Percentiles rank a stretch among this genome's conserved stretches.
Evolutionary conservation across 2,329 filamentous ascomycete species (phyloP).

Genomic region (Fulvia fulva): DNA sequence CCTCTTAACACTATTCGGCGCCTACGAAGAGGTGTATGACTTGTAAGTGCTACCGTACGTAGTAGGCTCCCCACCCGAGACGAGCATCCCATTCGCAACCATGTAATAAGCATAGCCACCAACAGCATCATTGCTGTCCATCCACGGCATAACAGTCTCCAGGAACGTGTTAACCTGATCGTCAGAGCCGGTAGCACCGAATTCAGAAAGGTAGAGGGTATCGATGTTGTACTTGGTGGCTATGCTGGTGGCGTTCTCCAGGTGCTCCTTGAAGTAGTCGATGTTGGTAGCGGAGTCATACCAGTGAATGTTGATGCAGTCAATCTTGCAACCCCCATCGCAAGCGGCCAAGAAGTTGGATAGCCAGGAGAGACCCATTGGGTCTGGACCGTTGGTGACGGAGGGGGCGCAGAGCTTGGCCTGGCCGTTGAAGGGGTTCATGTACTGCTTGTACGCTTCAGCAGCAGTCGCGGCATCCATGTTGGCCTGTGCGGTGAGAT

Average conservation of each 20-base stretch:
- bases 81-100: constrained; percentile 34
- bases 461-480: constrained; percentile 52
- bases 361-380: constrained; percentile 56
- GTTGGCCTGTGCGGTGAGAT: constrained; percentile 58
- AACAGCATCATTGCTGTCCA: constrained; percentile 40
- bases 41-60: constrained; percentile 31
- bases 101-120: constrained; percentile 41
- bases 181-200: constrained; percentile 50
- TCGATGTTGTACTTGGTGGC: constrained; percentile 28
- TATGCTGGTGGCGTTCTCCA: constrained; percentile 41
- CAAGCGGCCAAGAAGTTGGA: constrained; percentile 52
- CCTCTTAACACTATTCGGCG: not conserved
- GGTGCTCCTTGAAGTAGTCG: constrained; percentile 53
- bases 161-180: constrained; percentile 49
- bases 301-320: constrained; percentile 63
- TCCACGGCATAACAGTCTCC: constrained; percentile 44
- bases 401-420: constrained; percentile 57
- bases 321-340: constrained; percentile 36
- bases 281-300: constrained; percentile 51
- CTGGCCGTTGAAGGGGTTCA: constrained; percentile 54
- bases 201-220: constrained; percentile 62
- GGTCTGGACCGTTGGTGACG: constrained; percentile 55
- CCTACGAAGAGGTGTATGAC: constrained; percentile 13
- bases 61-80: constrained; percentile 30
- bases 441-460: constrained; percentile 49